Evolutionary conservation across 2,329 filamentous ascomycete species (phyloP), one percentile per base, ranked within the genome.

Genomic region (Achaetomium macrosporum): DNA sequence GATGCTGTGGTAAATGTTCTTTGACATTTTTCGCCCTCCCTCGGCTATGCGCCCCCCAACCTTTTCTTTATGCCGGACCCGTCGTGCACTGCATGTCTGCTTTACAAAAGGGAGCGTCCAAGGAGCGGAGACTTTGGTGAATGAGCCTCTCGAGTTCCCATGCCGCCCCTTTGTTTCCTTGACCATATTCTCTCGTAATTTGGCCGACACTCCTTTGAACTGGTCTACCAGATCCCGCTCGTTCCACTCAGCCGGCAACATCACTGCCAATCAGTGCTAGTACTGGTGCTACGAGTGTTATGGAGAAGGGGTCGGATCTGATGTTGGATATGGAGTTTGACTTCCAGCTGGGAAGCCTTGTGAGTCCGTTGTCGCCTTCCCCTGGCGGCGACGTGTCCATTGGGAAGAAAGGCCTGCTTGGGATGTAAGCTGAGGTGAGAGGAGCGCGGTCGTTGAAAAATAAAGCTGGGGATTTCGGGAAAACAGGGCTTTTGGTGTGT

Each of bases 101-200:
- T 36, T n/a, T 51, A 47, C 42, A 55, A 59, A 54, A 57, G 30
- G 53, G 42, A 17, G n/a, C 17, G n/a, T 4, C 20, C 17, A 31
- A 12, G 25, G 20, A 37, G n/a, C 31, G n/a, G 50, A 42, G 39
- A 47, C 44, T 56, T 53, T 52, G 45, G 37, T 56, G 52, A 51
- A 54, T 54, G 53, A 50, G 43, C 25, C 35, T 44, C 33, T 50
- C 40, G 20, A 41, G 20, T 44, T 29, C 41, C 40, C 46, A 43
- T 42, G 53, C 39, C 58, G 55, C 50, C 62, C 57, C 57, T 63
- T 57, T 64, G 55, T 63, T 61, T 57, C 40, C 43, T 50, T 57
- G 30, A 51, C 49, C 50, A 39, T 50, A 53, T 40, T 53, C 43
- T 39, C 45, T 29, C 47, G 50, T 54, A 42, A 35, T 47, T 36